Evolutionary conservation across 179 eudicot genomes (phyloP), one percentile per base, ranked within the genome.

Genomic region (Gypsophila paniculata): DNA sequence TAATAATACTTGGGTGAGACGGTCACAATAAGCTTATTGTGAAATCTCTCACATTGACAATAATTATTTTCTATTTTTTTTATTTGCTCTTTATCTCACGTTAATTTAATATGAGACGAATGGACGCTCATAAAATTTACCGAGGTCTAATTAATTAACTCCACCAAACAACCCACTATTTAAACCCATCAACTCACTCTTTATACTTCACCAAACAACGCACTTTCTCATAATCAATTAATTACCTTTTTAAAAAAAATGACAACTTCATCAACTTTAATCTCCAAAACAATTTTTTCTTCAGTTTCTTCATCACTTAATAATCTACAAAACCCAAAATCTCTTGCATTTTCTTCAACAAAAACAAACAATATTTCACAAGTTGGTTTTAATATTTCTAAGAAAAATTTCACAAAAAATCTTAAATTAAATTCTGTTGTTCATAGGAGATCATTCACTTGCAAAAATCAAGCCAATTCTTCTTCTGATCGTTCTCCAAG

Each of bases 221-320:
- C 52, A 46, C 52, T 46, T 46, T 44, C 23, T 22, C 39, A n/a
- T 34, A 4, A 25, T n/a, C 15, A 61, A 42, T 42, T 42, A 42
- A 42, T 42, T 6, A 42, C 8, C 1, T 6, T 42, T 8, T 42
- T 42, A 2, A 72, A 18, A 44, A 60, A 9, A 19, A 66, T 72
- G 76, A 73, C 76, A 14, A 23, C 8, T 66, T 65, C 72, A 21
- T 77, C 76, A 72, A 59, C 69, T 4, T n/a, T 72, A 32, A n/a
- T 72, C 23, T 77, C 76, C 2, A 77, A 77, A 52, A 57, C 79
- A 11, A 65, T 76, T 36, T 65, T 34, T 66, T 72, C 71, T 11
- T 68, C 76, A 10, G 0, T 58, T 4, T 65, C 46, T 59, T 72
- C 71, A 10, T 68, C 76, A 10, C 1, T 66, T 4, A 18, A 9